These are phyloP conservation scores for Aspergillus melleus DNA, from an alignment of 2,329 filamentous ascomycete species.

Conservation along the genomic window DNA sequence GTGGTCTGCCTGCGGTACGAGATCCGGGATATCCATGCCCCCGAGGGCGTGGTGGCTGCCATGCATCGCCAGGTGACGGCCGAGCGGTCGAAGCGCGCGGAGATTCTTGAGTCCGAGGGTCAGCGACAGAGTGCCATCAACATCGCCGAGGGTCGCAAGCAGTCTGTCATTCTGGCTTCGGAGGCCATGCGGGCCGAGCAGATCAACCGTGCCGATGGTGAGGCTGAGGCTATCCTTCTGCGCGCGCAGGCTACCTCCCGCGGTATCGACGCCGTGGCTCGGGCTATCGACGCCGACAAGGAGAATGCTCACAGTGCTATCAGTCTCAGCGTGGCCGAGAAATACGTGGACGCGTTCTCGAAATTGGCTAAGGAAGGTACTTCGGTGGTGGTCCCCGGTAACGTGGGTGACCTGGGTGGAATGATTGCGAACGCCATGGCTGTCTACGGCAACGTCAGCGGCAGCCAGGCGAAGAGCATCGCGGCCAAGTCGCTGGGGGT, in stretches of 20 bases:
- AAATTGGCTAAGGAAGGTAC: constrained; percentile 94
- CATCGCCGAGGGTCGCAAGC: constrained; percentile 96
- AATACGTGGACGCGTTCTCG: constrained; percentile 94
- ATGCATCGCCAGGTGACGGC: constrained; percentile 99
- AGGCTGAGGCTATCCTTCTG: constrained; percentile 87
- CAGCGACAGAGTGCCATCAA: constrained; percentile 98
- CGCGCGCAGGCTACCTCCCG: constrained; percentile 82
- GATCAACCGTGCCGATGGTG: constrained; percentile 89
- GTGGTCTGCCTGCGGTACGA: constrained; percentile 96
- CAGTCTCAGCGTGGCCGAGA: constrained; percentile 87
- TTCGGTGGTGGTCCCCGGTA: constrained; percentile 90
- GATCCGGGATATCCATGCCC: constrained; percentile 96
- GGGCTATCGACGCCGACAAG: constrained; percentile 70
- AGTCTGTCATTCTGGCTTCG: constrained; percentile 92
- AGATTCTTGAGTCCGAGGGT: constrained; percentile 96
- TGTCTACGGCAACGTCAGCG: constrained; percentile 90
- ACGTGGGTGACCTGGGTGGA: constrained; percentile 90
- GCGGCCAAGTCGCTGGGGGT: constrained; percentile 38
- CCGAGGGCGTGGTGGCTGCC: constrained; percentile 86
- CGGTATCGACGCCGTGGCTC: constrained; percentile 84
- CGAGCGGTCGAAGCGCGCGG: constrained; percentile 93
- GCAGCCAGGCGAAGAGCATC: constrained; percentile 71
- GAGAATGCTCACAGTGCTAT: constrained; percentile 79
- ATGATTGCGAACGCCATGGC: constrained; percentile 97
- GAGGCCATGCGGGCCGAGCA: constrained; percentile 87